Evolutionary conservation across 192 early-diverging fungal species (phyloP).

Genomic region (Physocladia obscura): DNA sequence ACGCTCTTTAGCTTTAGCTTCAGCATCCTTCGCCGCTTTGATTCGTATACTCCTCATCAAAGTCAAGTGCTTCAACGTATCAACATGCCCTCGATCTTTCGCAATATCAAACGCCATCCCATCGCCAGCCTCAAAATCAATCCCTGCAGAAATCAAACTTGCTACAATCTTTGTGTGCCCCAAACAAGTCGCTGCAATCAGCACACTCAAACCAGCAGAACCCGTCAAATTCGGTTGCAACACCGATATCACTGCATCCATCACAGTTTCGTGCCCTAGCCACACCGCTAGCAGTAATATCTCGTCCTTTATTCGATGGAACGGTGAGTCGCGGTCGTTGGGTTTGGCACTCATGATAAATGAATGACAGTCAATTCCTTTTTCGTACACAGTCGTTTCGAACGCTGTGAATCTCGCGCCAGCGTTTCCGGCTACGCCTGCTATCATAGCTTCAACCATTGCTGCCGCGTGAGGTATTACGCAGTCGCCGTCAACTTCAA

Average conservation of each 20-base stretch:
- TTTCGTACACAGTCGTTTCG: conserved; percentile 16
- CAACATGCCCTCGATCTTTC: conserved; percentile 7
- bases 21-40: conserved; percentile 16
- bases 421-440: conserved; percentile 8
- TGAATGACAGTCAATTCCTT: conserved; percentile 19
- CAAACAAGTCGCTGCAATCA: neutral
- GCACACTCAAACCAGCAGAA: conserved; percentile 3
- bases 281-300: conserved; percentile 53
- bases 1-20: neutral
- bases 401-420: conserved; percentile 23
- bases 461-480: conserved; percentile 4
- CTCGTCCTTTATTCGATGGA: conserved; percentile 30
- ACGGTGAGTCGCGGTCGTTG: conserved; percentile 1
- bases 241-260: conserved; percentile 25
- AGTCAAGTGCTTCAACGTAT: conserved; percentile 11
- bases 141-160: conserved; percentile 15
- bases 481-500: conserved; percentile 5
- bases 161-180: conserved; percentile 30
- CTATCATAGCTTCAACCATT: conserved; percentile 29
- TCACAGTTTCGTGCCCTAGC: conserved; percentile 52
- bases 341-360: conserved; percentile 2
- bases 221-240: conserved; percentile 23
- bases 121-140: conserved; percentile 7
- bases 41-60: conserved; percentile 12
- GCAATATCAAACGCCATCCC: conserved; percentile 17